Evolutionary conservation across 1,284 basidiomycete genomes (phyloP).

Genomic region (Heterobasidion occidentale): DNA sequence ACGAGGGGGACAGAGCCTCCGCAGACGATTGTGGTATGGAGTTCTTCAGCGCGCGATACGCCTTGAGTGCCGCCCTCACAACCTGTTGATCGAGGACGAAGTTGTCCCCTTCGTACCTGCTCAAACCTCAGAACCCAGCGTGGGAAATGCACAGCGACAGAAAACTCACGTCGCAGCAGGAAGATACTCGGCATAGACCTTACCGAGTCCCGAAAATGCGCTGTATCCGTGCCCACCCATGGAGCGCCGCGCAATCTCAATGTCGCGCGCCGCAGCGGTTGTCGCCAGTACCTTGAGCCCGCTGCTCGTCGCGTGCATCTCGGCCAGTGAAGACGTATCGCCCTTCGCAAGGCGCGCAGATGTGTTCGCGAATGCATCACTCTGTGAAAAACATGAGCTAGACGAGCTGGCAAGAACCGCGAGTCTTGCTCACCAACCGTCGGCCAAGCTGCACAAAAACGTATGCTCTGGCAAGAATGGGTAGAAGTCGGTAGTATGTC

Average conservation of each 20-base stretch:
- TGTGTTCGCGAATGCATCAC: slow-evolving; percentile 41
- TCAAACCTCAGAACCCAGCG: background rate
- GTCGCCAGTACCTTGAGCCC: slow-evolving; percentile 63
- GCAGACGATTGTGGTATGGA: slow-evolving; percentile 11
- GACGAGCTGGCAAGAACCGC: background rate
- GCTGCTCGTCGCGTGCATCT: slow-evolving; percentile 66
- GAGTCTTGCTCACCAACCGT: slow-evolving; percentile 38
- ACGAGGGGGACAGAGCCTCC: slow-evolving; percentile 35
- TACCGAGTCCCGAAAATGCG: slow-evolving; percentile 58
- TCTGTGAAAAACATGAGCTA: slow-evolving; percentile 22
- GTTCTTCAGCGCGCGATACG: slow-evolving; percentile 30
- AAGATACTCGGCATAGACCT: slow-evolving; percentile 56
- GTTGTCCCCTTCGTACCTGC: slow-evolving; percentile 72
- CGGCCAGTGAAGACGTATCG: slow-evolving; percentile 53
- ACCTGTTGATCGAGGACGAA: slow-evolving; percentile 71
- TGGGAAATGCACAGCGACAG: background rate
- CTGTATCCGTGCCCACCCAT: slow-evolving; percentile 79
- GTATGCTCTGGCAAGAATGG: slow-evolving; percentile 61
- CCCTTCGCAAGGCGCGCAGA: slow-evolving; percentile 42
- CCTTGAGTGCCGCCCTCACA: slow-evolving; percentile 60
- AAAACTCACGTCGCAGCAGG: slow-evolving; percentile 54
- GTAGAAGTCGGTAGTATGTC: slow-evolving; percentile 62
- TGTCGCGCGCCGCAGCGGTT: slow-evolving; percentile 43
- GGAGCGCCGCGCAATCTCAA: slow-evolving; percentile 63
- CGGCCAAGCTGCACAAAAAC: slow-evolving; percentile 65